phyloP scores from a whole-genome alignment of 495 filamentous ascomycete species.

The Hyaloscypha hepaticicola region DNA sequence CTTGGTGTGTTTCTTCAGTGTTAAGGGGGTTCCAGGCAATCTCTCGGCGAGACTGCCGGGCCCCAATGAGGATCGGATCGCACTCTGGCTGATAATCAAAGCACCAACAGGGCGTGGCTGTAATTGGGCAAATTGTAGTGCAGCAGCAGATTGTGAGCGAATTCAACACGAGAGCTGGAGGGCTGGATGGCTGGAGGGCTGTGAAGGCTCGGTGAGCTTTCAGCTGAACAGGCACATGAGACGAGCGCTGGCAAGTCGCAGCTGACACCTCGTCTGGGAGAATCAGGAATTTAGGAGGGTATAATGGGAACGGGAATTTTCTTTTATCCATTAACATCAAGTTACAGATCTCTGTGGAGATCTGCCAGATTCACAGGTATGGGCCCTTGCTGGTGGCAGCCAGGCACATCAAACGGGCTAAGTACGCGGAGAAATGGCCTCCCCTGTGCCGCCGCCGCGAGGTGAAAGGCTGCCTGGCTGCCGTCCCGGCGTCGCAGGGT shows the following conservation, averaged over 20 bases:
- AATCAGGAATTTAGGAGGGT: not conserved
- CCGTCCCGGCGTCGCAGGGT: too few species aligned
- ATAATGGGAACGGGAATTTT: not conserved
- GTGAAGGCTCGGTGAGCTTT: not conserved
- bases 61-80: not conserved
- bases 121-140: not conserved
- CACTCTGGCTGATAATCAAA: not conserved
- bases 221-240: not conserved
- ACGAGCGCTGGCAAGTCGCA: not conserved
- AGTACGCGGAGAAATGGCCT: not conserved
- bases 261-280: not conserved
- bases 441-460: not conserved
- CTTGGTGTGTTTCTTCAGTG: not conserved
- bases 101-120: not conserved
- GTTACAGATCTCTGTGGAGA: not conserved
- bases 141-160: not conserved
- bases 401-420: not conserved
- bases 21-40: not conserved
- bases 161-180: not conserved
- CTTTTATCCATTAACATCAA: not conserved
- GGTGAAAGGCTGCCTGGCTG: too few species aligned
- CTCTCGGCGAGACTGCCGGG: not conserved
- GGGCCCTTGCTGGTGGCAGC: not conserved
- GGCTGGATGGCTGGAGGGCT: not conserved
- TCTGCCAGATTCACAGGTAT: not conserved